Conservation (phyloP, 768 basidiomycete genomes). For the Mycena maculata region DNA sequence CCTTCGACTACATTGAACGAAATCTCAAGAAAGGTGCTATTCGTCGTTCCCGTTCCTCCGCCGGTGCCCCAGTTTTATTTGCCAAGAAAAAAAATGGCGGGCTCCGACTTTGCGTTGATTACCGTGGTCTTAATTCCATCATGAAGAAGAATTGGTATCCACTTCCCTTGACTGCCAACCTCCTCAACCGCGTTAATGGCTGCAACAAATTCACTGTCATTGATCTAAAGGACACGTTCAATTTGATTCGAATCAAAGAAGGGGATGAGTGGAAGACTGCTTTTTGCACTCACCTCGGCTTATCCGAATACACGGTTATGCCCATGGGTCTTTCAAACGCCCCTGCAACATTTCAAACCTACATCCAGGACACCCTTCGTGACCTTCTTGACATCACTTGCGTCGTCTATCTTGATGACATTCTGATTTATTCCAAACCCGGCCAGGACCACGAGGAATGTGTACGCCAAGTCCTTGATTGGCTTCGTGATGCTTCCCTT, state of each 20-base stretch:
- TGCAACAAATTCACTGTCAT: conserved; percentile 40
- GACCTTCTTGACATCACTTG: too few relatives aligned
- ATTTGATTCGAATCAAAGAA: conserved; percentile 1
- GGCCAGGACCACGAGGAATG: too few relatives aligned
- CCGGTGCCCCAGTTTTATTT: neutral
- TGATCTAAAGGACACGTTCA: conserved; percentile 21
- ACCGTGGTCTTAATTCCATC: too few relatives aligned
- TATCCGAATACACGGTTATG: conserved; percentile 53
- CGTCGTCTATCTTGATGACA: too few relatives aligned
- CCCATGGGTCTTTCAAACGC: conserved; percentile 54
- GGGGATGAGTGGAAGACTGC: conserved; percentile 54
- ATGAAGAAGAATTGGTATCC: too few relatives aligned
- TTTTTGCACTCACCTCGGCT: conserved; percentile 51
- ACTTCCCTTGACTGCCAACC: conserved; percentile 37
- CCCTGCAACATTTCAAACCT: conserved; percentile 49
- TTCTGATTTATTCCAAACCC: too few relatives aligned
- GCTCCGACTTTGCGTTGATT: conserved; percentile 40
- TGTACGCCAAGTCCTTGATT: too few relatives aligned
- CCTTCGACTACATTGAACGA: neutral
- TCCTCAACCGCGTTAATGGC: conserved; percentile 49
- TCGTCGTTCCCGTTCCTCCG: neutral
- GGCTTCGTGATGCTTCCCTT: too few relatives aligned
- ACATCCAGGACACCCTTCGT: too few relatives aligned
- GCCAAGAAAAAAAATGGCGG: conserved; percentile 27
- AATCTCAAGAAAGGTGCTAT: too few relatives aligned